These are phyloP conservation scores for Rhododendron kiyosumense DNA, from an alignment of 148 eudicot genomes.

Conservation along the genomic window DNA sequence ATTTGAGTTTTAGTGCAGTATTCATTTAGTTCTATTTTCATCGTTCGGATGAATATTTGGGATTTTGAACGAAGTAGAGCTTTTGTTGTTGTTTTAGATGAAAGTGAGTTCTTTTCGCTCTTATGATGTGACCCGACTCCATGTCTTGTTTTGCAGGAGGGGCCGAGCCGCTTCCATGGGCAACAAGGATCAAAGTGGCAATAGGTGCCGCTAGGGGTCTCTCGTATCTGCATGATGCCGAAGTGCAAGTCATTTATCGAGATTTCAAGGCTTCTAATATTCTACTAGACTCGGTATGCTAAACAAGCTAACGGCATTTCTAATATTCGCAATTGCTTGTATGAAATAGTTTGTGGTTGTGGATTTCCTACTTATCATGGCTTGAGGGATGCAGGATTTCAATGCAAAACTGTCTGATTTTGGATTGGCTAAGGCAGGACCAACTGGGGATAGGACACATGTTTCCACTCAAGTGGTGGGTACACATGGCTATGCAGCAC, in stretches of 20 bases:
- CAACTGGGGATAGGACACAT: slow-evolving; percentile 71
- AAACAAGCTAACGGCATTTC: neutral
- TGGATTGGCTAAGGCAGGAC: slow-evolving; percentile 77
- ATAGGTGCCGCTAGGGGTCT: slow-evolving; percentile 66
- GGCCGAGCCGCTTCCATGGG: slow-evolving; percentile 65
- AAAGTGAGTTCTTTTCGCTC: neutral
- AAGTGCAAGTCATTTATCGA: slow-evolving; percentile 64
- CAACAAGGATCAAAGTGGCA: slow-evolving; percentile 64
- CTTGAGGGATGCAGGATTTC: slow-evolving; percentile 39
- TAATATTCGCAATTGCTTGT: neutral
- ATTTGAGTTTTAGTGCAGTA: neutral
- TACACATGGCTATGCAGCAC: slow-evolving; percentile 80
- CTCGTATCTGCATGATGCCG: slow-evolving; percentile 56
- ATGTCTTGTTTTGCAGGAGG: slow-evolving; percentile 36
- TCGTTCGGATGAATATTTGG: neutral
- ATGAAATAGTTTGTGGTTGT: neutral
- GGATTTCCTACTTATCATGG: neutral
- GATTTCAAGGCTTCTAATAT: slow-evolving; percentile 71
- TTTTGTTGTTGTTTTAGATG: neutral
- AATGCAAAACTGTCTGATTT: slow-evolving; percentile 71
- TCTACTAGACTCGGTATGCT: slow-evolving; percentile 53
- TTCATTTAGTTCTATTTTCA: neutral
- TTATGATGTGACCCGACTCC: neutral
- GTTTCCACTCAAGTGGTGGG: slow-evolving; percentile 85
- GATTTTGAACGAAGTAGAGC: neutral